These are phyloP conservation scores for Verbascum thapsus DNA, from an alignment of 257 asterid genomes.

Conservation along the genomic window DNA sequence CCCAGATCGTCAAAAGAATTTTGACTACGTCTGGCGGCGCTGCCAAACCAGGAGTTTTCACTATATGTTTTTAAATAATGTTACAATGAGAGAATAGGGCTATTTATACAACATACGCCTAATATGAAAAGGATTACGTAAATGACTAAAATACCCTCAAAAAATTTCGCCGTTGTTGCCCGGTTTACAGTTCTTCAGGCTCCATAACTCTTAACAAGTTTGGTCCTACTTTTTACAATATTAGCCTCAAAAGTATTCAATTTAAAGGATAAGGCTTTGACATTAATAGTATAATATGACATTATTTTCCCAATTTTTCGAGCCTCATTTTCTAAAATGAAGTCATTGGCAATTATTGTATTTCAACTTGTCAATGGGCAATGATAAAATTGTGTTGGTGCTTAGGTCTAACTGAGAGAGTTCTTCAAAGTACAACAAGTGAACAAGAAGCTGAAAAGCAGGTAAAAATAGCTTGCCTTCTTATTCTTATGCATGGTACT, in stretches of 20 bases:
- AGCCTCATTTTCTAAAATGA: too few relatives aligned
- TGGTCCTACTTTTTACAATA: conserved; percentile 20
- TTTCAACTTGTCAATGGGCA: neutral
- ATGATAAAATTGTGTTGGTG: conserved; percentile 30
- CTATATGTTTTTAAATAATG: too few relatives aligned
- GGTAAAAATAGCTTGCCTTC: conserved; percentile 48
- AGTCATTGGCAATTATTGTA: conserved; percentile 7
- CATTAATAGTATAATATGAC: conserved; percentile 13
- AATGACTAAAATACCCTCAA: too few relatives aligned
- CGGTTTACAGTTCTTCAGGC: too few relatives aligned
- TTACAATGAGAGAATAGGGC: too few relatives aligned
- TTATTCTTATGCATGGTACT: conserved; percentile 17
- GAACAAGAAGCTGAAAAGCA: conserved; percentile 88
- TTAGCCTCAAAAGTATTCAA: neutral
- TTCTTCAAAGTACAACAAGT: conserved; percentile 69
- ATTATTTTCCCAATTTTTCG: conserved; percentile 10
- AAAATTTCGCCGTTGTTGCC: too few relatives aligned
- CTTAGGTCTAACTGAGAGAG: conserved; percentile 85
- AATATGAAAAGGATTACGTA: too few relatives aligned
- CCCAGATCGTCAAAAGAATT: too few relatives aligned
- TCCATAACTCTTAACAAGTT: too few relatives aligned
- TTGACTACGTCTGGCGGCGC: too few relatives aligned
- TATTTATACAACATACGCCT: too few relatives aligned
- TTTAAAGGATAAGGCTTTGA: conserved; percentile 8
- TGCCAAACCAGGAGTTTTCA: too few relatives aligned